Percentiles rank a stretch among this genome's conserved stretches.
These are phyloP conservation scores for Bathelium albidoporum DNA, from an alignment of 495 filamentous ascomycete species.

Conservation along the genomic window DNA sequence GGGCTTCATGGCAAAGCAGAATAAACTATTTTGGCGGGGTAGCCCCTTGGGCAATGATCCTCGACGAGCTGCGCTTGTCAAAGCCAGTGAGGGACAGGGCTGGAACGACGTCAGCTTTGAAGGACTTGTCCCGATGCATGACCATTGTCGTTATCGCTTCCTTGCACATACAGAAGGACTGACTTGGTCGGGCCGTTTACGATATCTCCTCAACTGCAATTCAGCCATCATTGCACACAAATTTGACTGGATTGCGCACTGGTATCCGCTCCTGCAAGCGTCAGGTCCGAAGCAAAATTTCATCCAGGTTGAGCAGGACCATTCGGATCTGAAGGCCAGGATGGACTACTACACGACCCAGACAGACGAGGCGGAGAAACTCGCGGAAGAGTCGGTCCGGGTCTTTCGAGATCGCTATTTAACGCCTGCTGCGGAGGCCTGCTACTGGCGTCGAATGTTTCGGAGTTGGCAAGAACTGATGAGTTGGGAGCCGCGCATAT, in stretches of 20 bases:
- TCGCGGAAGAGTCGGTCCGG: conserved; percentile 42
- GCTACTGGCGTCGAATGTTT: conserved; percentile 50
- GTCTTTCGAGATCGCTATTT: conserved; percentile 50
- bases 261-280: conserved; percentile 33
- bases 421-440: conserved; percentile 50
- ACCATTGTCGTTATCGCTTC: conserved; percentile 54
- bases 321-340: conserved; percentile 42
- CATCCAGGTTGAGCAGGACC: conserved; percentile 46
- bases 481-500: background rate
- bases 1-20: conserved; percentile 43
- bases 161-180: conserved; percentile 46
- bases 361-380: conserved; percentile 36
- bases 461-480: conserved; percentile 31
- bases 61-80: conserved; percentile 38
- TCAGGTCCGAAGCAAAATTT: conserved; percentile 50
- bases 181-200: conserved; percentile 46
- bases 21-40: conserved; percentile 62
- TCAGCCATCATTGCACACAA: conserved; percentile 45
- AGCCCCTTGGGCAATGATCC: conserved; percentile 28
- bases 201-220: conserved; percentile 51
- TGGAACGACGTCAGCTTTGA: conserved; percentile 34
- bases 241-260: conserved; percentile 36
- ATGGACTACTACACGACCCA: conserved; percentile 43
- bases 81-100: conserved; percentile 34
- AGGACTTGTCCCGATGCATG: conserved; percentile 38